phyloP scores from a whole-genome alignment of 352 stramenopile genomes.

The Phytophthora europaea region DNA sequence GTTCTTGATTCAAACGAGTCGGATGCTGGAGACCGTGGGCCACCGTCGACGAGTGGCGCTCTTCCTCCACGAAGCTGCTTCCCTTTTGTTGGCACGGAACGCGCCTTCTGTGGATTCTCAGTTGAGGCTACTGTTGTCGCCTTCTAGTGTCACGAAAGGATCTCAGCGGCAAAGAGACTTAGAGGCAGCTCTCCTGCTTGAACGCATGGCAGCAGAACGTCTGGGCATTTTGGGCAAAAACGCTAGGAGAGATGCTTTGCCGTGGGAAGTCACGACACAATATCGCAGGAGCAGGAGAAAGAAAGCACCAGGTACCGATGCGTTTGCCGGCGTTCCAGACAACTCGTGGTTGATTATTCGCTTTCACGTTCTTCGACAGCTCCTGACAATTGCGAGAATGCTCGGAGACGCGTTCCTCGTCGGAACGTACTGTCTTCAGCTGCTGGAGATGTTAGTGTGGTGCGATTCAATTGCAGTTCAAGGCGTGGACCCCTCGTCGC shows the following conservation, averaged over 20 bases:
- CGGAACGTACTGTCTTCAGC: conserved; percentile 64
- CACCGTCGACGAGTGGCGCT: conserved; percentile 74
- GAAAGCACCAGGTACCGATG: conserved; percentile 11
- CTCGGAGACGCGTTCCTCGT: conserved; percentile 61
- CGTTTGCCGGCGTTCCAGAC: conserved; percentile 20
- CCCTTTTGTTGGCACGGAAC: conserved; percentile 54
- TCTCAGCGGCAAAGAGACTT: conserved; percentile 59
- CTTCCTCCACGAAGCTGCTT: conserved; percentile 77
- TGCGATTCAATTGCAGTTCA: conserved; percentile 55
- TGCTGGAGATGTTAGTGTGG: conserved; percentile 75
- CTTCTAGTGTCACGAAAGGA: conserved; percentile 26
- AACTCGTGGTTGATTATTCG: conserved; percentile 77
- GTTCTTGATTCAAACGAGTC: conserved; percentile 72
- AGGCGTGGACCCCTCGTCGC: conserved; percentile 9
- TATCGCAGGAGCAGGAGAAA: conserved; percentile 39
- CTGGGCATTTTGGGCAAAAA: conserved; percentile 51
- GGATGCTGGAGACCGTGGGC: conserved; percentile 73
- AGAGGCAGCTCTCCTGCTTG: conserved; percentile 63
- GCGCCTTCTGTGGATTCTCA: conserved; percentile 25
- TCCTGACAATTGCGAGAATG: conserved; percentile 71
- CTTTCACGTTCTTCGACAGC: conserved; percentile 84
- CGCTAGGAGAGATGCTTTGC: conserved; percentile 8
- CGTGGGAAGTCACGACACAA: conserved; percentile 63
- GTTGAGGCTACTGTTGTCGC: conserved; percentile 32
- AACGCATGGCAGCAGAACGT: conserved; percentile 56